Conservation (phyloP, 192 early-diverging fungal genomes). For the Coemansia aciculifera region DNA sequence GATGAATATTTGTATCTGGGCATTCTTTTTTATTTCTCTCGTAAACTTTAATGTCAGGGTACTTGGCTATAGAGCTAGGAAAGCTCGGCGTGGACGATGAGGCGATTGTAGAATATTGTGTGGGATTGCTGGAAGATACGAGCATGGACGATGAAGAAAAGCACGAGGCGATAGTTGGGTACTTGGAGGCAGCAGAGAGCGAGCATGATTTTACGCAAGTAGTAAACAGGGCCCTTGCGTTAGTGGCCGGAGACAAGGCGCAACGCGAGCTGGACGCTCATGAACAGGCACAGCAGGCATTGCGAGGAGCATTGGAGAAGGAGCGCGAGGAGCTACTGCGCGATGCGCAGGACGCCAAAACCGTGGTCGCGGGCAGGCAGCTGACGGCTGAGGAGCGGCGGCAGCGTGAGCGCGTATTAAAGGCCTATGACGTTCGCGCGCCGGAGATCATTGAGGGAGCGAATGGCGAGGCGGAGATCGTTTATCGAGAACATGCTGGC, state of each 20-base stretch:
- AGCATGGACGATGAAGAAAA: conserved; percentile 30
- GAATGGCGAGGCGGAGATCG: conserved; percentile 39
- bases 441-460: conserved; percentile 29
- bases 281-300: background rate
- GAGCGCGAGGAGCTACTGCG: conserved; percentile 25
- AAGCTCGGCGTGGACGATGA: conserved; percentile 40
- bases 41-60: conserved; percentile 24
- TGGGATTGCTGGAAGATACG: conserved; percentile 27
- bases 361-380: background rate
- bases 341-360: background rate
- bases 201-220: conserved; percentile 9
- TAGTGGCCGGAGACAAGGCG: background rate
- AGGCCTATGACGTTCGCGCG: conserved; percentile 8
- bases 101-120: conserved; percentile 46
- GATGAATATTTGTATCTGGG: background rate
- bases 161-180: conserved; percentile 34
- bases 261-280: conserved; percentile 9
- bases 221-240: conserved; percentile 16
- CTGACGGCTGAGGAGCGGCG: conserved; percentile 31
- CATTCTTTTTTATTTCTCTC: background rate
- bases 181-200: conserved; percentile 34
- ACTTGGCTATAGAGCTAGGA: conserved; percentile 19
- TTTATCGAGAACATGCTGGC: conserved; percentile 3
- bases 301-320: conserved; percentile 14
- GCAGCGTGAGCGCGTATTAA: conserved; percentile 22